Conservation (phyloP, 371 early-diverging fungal genomes). For the Mortierella sp. region DNA sequence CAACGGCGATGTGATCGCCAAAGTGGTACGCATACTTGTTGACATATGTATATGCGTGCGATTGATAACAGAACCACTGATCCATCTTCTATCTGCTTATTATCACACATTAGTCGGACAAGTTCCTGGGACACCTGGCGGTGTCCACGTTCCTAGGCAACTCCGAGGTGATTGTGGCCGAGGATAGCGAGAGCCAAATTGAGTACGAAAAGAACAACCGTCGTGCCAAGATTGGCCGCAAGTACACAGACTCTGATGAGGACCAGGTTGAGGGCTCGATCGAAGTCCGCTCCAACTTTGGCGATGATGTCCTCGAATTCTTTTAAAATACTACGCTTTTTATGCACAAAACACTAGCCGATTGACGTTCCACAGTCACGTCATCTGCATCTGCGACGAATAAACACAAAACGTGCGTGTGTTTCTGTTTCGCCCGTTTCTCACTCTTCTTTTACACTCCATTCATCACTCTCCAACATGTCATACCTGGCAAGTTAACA, state of each 20-base stretch:
- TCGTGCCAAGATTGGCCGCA: constrained; percentile 23
- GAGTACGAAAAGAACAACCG: constrained; percentile 19
- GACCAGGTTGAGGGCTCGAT: constrained; percentile 2
- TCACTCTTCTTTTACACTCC: not conserved
- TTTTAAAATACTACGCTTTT: constrained; percentile 7
- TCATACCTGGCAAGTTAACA: constrained; percentile 33
- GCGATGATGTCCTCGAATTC: constrained; percentile 22
- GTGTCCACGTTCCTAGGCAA: constrained; percentile 12
- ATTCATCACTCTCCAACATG: constrained; percentile 9
- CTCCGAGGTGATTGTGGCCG: constrained; percentile 9
- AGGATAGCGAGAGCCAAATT: constrained; percentile 18
- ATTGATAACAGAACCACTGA: too few species aligned
- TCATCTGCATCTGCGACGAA: not conserved
- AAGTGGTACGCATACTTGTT: constrained; percentile 1
- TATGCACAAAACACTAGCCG: too few species aligned
- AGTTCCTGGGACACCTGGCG: constrained; percentile 27
- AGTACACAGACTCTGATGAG: constrained; percentile 11
- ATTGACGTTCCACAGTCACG: constrained; percentile 2
- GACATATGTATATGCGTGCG: too few species aligned
- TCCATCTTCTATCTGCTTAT: not conserved
- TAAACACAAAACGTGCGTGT: not conserved
- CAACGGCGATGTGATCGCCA: constrained; percentile 11
- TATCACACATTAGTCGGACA: constrained; percentile 41
- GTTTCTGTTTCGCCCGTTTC: not conserved
- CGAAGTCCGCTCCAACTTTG: constrained; percentile 3